A percentile compares a stretch with the other conserved stretches of the same genome.
Evolutionary conservation across 2,329 filamentous ascomycete species (phyloP).

Genomic region (Aspergillus unguis): DNA sequence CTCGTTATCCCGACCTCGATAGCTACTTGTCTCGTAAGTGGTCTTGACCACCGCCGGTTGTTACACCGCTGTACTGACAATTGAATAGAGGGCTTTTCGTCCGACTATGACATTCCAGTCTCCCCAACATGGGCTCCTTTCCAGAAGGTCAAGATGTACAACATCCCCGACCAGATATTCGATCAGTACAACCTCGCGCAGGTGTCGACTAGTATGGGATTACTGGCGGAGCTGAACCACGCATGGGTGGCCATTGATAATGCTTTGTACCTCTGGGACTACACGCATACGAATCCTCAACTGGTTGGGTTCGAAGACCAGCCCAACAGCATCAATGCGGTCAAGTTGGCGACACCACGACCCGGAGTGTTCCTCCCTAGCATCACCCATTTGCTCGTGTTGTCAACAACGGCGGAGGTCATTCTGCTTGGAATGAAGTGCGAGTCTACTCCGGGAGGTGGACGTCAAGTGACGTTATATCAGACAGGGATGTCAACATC

Average conservation of each 20-base stretch:
- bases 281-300: constrained; percentile 86
- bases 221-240: constrained; percentile 92
- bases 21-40: constrained; percentile 80
- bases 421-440: constrained; percentile 78
- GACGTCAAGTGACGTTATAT: constrained; percentile 73
- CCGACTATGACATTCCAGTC: constrained; percentile 78
- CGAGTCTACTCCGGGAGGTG: constrained; percentile 62
- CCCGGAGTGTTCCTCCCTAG: constrained; percentile 79
- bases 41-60: constrained; percentile 21
- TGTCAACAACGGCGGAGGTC: constrained; percentile 82
- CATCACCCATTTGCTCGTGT: constrained; percentile 83
- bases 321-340: constrained; percentile 80
- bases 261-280: constrained; percentile 95
- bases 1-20: constrained; percentile 83
- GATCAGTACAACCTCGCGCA: constrained; percentile 87
- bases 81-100: constrained; percentile 74
- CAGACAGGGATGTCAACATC: constrained; percentile 82
- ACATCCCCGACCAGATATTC: constrained; percentile 87
- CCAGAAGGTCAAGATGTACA: constrained; percentile 79
- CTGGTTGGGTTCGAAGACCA: constrained; percentile 90
- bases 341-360: constrained; percentile 81
- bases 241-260: constrained; percentile 97
- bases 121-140: constrained; percentile 79
- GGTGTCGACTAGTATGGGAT: constrained; percentile 86
- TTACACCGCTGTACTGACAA: constrained; percentile 18